A percentile compares a stretch with the other conserved stretches of the same genome.
phyloP scores from a whole-genome alignment of 148 eudicot genomes.

The Dianthus caryophyllus region DNA sequence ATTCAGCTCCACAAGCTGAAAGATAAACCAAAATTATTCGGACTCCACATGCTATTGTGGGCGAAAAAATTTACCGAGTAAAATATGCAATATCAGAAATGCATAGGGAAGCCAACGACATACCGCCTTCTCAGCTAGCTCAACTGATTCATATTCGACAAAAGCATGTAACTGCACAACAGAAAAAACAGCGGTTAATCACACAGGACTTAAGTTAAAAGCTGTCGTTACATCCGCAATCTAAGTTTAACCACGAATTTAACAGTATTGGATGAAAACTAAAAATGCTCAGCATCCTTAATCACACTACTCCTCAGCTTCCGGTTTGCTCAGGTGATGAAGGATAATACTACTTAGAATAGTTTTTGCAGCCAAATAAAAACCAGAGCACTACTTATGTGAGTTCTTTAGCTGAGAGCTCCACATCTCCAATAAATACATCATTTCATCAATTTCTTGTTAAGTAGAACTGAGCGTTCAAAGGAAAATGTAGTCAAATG shows the following conservation, averaged over 20 bases:
- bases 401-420: not conserved
- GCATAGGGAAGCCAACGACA: slow-evolving; percentile 20
- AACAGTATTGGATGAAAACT: not conserved
- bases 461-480: too few species aligned
- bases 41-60: not conserved
- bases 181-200: slow-evolving; percentile 5
- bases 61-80: not conserved
- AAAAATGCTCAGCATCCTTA: not conserved
- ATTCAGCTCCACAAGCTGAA: slow-evolving; percentile 71
- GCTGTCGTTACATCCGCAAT: not conserved
- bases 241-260: not conserved
- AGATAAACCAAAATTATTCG: not conserved
- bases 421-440: not conserved
- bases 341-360: not conserved
- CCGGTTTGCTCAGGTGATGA: too few species aligned
- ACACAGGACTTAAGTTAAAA: not conserved
- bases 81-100: not conserved
- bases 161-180: slow-evolving; percentile 77
- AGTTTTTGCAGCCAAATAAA: not conserved
- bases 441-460: not conserved
- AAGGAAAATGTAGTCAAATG: too few species aligned
- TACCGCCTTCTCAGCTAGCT: slow-evolving; percentile 95
- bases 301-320: not conserved
- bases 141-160: slow-evolving; percentile 92
- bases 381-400: not conserved